These are phyloP conservation scores for Sporothrix mexicana DNA, from an alignment of 2,329 filamentous ascomycete species.

Conservation along the genomic window DNA sequence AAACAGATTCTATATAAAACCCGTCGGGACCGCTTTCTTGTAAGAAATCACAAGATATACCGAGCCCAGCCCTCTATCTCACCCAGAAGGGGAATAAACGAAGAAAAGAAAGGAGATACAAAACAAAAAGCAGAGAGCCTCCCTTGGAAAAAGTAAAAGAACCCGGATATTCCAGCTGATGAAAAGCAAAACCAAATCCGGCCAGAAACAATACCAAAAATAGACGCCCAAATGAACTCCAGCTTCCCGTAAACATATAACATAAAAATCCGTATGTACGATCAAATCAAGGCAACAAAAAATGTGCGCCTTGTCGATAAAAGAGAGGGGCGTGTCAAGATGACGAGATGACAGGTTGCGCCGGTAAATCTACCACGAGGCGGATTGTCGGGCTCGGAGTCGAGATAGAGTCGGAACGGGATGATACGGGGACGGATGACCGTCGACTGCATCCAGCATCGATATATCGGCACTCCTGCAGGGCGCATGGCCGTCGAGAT, in stretches of 20 bases:
- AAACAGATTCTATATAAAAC: conserved; percentile 19
- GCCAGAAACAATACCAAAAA: neutral
- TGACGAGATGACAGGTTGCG: neutral
- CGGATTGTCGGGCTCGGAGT: neutral
- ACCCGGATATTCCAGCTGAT: conserved; percentile 1
- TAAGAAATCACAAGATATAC: neutral
- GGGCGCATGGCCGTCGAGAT: neutral
- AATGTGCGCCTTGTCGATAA: neutral
- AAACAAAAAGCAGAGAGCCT: conserved; percentile 5
- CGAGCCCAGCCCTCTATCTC: neutral
- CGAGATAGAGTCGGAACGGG: neutral
- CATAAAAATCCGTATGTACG: neutral
- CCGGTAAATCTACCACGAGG: too few relatives aligned
- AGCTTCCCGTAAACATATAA: conserved; percentile 6
- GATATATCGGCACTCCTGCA: neutral
- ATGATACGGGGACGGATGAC: neutral
- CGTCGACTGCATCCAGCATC: neutral
- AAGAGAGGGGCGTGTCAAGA: neutral
- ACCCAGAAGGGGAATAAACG: neutral
- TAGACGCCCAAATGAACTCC: conserved; percentile 21
- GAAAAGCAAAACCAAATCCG: neutral
- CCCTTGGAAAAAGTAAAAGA: neutral
- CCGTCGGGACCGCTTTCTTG: neutral
- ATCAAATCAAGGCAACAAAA: neutral
- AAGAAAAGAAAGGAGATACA: neutral